phyloP scores from a whole-genome alignment of 2,329 filamentous ascomycete species.

The Emericellopsis cladophorae region DNA sequence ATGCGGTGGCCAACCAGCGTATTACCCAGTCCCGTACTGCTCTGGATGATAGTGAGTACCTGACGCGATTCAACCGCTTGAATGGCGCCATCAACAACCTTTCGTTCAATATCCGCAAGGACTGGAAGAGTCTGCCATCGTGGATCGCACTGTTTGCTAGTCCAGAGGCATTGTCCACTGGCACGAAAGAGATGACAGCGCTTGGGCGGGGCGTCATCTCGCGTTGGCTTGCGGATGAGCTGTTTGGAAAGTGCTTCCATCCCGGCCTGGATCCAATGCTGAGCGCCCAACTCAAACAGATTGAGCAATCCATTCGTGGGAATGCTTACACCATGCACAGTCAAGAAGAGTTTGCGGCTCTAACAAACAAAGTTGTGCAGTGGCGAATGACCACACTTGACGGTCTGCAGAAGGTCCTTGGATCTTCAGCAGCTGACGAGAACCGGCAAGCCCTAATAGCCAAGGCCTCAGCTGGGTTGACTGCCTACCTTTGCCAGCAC shows the following conservation, averaged over 20 bases:
- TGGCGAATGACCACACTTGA: conserved; percentile 93
- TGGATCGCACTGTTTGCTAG: conserved; percentile 78
- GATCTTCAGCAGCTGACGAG: conserved; percentile 50
- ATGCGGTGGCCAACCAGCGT: conserved; percentile 92
- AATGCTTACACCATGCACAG: conserved; percentile 63
- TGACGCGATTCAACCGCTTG: conserved; percentile 75
- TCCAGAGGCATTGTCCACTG: conserved; percentile 70
- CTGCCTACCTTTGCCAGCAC: conserved; percentile 57
- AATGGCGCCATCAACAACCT: conserved; percentile 92
- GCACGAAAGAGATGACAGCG: conserved; percentile 96
- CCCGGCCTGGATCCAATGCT: conserved; percentile 68
- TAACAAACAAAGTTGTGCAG: conserved; percentile 75
- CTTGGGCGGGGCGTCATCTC: conserved; percentile 82
- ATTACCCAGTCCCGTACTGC: conserved; percentile 89
- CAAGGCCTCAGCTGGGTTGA: conserved; percentile 55
- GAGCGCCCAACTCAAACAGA: conserved; percentile 67
- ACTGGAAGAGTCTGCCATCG: conserved; percentile 70
- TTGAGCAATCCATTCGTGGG: conserved; percentile 77
- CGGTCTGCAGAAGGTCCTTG: conserved; percentile 63
- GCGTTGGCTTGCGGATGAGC: conserved; percentile 79
- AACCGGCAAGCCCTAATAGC: conserved; percentile 58
- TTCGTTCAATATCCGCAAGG: conserved; percentile 90
- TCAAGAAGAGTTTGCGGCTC: conserved; percentile 78
- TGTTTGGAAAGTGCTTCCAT: conserved; percentile 89
- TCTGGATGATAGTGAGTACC: conserved; percentile 90